Base-by-base conservation (phyloP, 306 rosid species). In the Dryas alaskensis region DNA sequence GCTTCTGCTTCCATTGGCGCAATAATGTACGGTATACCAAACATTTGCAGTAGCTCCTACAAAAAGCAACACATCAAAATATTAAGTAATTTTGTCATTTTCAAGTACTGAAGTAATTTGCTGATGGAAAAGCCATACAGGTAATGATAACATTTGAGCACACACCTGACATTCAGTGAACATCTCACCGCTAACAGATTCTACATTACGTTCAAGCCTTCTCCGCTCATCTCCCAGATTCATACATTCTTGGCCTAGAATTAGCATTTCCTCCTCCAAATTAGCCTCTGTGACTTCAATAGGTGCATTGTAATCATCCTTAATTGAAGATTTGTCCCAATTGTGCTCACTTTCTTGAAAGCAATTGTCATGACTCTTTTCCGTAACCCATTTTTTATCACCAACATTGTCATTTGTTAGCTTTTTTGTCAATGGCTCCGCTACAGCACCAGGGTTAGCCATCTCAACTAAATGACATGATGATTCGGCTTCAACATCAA, bases 1-100 rank as follows among this genome's bases (percentile, higher is more conserved):
- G 97, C 97, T 87, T 93, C 98, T 44, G 98, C 98, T 85, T 93
- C 98, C 97, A 89, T 93, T 1, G 98, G 98, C 65, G 98, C 96
- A 79, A 93, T 89, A 74, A 93, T 91, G 86, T 91, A 93, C 12
- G 98, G 98, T 85, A 91, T 81, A 57, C 98, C 97, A 83, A 93
- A 93, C 92, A 93, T 93, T 88, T 93, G 97, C 82, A 93, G 81
- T 71, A 93, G 87, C 84, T 93, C 98, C 98, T 93, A 71, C 71
- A 78, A 72, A 74, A 47, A 39, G 54, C 48, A 73, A 81, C 42
- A 67, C 78, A 64, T 50, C 19, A 80, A 77, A 69, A 66, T 46
- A 47, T 76, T 14, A 19, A 74, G 44, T 48, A 69, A 83, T 40
- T 50, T 72, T 63, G 46, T 67, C 49, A 22, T 57, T 61, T 25